Conservation (phyloP, 805 yeast species). For the Schizosaccharomyces japonicus region DNA sequence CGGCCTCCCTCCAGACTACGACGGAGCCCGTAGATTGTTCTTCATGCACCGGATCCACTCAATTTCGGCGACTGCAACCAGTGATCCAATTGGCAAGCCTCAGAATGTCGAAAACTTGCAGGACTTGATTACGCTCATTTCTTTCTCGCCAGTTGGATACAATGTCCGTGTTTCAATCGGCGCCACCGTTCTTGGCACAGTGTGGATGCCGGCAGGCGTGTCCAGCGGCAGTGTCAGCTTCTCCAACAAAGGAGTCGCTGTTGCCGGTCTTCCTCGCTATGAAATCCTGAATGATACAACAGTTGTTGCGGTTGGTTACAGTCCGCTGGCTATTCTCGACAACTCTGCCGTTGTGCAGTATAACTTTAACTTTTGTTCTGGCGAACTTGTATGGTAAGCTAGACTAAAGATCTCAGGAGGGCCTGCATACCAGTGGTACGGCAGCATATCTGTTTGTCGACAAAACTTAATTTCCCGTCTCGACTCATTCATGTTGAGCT, state of each 20-base stretch:
- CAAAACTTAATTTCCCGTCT: too few relatives aligned
- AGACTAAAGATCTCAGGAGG: too few relatives aligned
- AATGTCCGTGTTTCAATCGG: not conserved
- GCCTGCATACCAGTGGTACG: too few relatives aligned
- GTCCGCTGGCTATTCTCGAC: not conserved
- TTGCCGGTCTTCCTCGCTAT: not conserved
- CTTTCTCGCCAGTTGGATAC: not conserved
- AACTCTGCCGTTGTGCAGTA: not conserved
- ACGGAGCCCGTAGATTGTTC: not conserved
- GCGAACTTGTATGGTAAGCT: not conserved
- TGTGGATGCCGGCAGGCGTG: not conserved
- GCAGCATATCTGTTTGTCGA: too few relatives aligned
- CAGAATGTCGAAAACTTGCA: not conserved
- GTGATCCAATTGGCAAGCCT: not conserved
- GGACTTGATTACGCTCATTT: not conserved
- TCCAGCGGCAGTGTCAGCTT: not conserved
- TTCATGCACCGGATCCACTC: not conserved
- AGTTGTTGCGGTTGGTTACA: not conserved
- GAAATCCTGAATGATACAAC: not conserved
- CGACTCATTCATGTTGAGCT: too few relatives aligned
- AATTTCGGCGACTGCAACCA: not conserved
- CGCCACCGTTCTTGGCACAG: not conserved
- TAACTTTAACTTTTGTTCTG: not conserved
- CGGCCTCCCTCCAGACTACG: conserved; percentile 2
- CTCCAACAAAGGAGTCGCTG: not conserved